Evolutionary conservation across 805 yeast genomes (phyloP), one percentile per base, ranked within the genome.

Genomic region (Grigorovia humatica): DNA sequence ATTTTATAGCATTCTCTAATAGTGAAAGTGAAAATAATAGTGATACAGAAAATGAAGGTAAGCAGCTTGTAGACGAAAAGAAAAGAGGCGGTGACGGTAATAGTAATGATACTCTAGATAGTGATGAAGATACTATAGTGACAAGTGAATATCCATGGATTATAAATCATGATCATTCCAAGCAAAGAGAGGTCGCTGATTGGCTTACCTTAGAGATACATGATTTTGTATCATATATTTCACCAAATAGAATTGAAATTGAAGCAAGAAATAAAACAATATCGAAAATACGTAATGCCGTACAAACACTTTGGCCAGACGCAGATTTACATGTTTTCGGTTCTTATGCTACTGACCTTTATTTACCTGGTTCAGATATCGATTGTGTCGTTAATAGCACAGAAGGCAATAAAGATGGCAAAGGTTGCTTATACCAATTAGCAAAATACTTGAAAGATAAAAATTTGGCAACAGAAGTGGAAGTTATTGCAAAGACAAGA

Each of bases 341-440:
- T 0, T 90, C 97, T 0, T 86, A 80, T 66, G 96, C 98, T 0
- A 90, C 97, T 0, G 96, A 90, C 63, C 71, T 91, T 54, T 91
- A 89, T 63, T 73, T 91, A 17, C 98, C 98, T 0, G 96, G 96
- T 1, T 88, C 96, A 0, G 99, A 91, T 73, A 88, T 91, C 35
- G 99, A 91, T 67, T 83, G 93, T 82, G 97, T 90, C 46, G 78
- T 91, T 23, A 73, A 83, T 3, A 84, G 95, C 20, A 68, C 74
- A 17, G 68, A 71, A 13, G 81, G 83, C 2, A 77, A 78, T 58
- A 72, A 72, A 50, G 88, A 79, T 59, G 78, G 76, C 52, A 78
- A 87, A 62, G 74, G 80, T n/a, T 71, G 79, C 23, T 68, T 91
- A 46, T 89, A 83, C 64, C 82, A 82, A 59, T 71, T 91, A 11